Evolutionary conservation across 2,329 filamentous ascomycete genomes (phyloP), one percentile per base, ranked within the genome.

Genomic region (Cytospora chrysosperma): DNA sequence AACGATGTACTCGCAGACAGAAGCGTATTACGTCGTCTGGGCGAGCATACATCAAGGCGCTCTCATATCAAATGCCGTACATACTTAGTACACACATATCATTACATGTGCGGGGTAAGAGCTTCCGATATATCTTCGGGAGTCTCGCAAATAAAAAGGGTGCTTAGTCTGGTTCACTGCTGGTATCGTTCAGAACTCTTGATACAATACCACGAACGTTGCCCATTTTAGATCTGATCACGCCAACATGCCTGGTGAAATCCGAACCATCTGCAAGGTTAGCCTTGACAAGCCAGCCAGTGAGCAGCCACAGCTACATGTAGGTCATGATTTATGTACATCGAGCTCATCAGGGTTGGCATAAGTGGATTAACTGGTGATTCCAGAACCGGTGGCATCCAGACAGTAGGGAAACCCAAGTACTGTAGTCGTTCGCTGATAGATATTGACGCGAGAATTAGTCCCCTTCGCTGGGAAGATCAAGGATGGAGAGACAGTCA

Each of bases 351-450:
- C 3, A 12, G n/a, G 6, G 6, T 47, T 4, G n/a, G 30, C 13
- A 54, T 32, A 24, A 43, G 34, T 37, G 12, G 24, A 55, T 40
- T 53, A 15, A 59, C 55, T 19, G 21, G 24, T 13, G 27, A 37
- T n/a, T 49, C 24, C 68, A 92, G 90, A 97, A 97, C 72, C 84
- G 93, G 74, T 97, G 93, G 93, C 93, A 97, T 72, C 93, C 93
- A 40, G 93, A 96, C 68, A 89, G 91, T 93, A 81, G 59, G 81
- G 72, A 3, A 21, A 19, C 9, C 13, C 7, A n/a, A n/a, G 19
- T 55, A 8, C 30, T 60, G 21, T 26, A 61, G 2, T 15, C 2
- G 19, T 10, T 21, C 17, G 24, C 26, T 17, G 4, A 21, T 27
- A 6, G 27, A 19, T 19, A n/a, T 19, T 61, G 24, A 67, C n/a